Conservation (phyloP, 192 early-diverging fungal species). For the Coemansia aciculifera region DNA sequence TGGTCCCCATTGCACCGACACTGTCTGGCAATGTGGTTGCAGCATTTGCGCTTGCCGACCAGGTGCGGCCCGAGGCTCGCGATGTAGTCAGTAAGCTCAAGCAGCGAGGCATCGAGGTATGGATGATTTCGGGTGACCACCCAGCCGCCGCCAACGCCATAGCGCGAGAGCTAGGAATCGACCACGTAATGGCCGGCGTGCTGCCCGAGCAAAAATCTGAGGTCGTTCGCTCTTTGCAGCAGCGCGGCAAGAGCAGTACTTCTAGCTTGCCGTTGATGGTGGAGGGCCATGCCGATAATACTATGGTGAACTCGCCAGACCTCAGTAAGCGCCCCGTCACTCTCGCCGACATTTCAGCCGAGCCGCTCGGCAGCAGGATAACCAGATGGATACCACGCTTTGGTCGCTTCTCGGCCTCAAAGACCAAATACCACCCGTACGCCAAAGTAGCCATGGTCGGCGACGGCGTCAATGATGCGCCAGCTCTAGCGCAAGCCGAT, state of each 20-base stretch:
- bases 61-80: slow-evolving; percentile 76
- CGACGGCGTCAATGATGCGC: slow-evolving; percentile 95
- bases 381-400: not conserved
- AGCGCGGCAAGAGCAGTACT: slow-evolving; percentile 21
- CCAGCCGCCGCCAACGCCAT: slow-evolving; percentile 77
- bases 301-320: slow-evolving; percentile 1
- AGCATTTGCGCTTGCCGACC: slow-evolving; percentile 79
- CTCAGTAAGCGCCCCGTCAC: not conserved
- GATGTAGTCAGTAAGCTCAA: slow-evolving; percentile 69
- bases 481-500: slow-evolving; percentile 86
- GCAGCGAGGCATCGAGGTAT: slow-evolving; percentile 73
- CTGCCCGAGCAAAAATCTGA: slow-evolving; percentile 86
- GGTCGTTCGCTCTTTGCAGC: slow-evolving; percentile 71
- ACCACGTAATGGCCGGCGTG: slow-evolving; percentile 88
- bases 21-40: slow-evolving; percentile 61
- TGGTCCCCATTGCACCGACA: slow-evolving; percentile 47
- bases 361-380: not conserved
- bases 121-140: slow-evolving; percentile 94
- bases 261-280: not conserved
- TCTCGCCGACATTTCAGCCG: not conserved
- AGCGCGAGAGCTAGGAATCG: slow-evolving; percentile 76
- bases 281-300: not conserved
- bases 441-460: slow-evolving; percentile 86
- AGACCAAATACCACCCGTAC: slow-evolving; percentile 25
- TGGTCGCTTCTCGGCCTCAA: not conserved